Evolutionary conservation across 2,329 filamentous ascomycete genomes (phyloP).

Genomic region (Falciphora oryzae): DNA sequence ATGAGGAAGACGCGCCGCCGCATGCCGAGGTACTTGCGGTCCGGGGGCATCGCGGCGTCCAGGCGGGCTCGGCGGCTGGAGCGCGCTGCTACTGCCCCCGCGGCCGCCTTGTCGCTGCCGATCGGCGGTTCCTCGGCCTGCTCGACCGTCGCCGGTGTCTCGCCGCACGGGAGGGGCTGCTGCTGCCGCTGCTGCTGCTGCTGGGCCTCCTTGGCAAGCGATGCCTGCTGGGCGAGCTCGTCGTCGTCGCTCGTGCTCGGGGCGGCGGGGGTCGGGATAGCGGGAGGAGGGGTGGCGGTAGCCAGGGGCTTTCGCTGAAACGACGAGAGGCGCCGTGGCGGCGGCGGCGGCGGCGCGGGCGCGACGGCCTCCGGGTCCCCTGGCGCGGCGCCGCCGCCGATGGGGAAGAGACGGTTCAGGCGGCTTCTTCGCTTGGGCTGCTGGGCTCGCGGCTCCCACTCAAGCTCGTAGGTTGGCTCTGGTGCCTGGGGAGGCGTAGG

Average conservation of each 20-base stretch:
- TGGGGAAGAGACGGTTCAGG: background rate
- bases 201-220: background rate
- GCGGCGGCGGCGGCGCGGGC: too few species aligned
- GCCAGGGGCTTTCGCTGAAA: background rate
- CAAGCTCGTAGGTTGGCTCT: constrained; percentile 1
- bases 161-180: too few species aligned
- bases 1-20: constrained; percentile 9
- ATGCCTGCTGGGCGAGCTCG: background rate
- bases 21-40: constrained; percentile 5
- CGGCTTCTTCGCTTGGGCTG: constrained; percentile 1
- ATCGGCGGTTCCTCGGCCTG: background rate
- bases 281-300: background rate
- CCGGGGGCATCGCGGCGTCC: constrained; percentile 8
- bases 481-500: background rate
- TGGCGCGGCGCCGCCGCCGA: background rate
- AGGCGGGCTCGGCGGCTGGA: background rate
- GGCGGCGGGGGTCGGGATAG: background rate
- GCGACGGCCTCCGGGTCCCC: background rate
- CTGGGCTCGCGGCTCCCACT: constrained; percentile 1
- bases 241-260: background rate
- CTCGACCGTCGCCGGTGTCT: too few species aligned
- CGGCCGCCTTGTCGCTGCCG: background rate
- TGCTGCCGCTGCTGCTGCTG: background rate
- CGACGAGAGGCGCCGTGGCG: background rate
- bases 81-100: too few species aligned